Evolutionary conservation across 2,329 filamentous ascomycete species (phyloP), one percentile per base, ranked within the genome.

Genomic region (Penicillium occitanis): DNA sequence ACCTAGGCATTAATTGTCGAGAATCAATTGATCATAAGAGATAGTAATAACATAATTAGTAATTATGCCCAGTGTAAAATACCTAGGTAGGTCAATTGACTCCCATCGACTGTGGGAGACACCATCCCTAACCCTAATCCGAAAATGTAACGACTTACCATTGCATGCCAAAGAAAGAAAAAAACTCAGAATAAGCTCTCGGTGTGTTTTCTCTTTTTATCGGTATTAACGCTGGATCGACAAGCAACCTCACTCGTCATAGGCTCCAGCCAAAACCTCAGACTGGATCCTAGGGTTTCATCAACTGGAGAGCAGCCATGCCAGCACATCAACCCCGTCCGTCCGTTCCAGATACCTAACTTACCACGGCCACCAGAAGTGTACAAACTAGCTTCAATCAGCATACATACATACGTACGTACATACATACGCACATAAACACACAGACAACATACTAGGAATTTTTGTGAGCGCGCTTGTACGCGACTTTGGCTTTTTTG

Each of bases 261-360:
- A 79, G 76, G 81, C 81, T 79, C 76, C 78, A 51, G 37, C 53
- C 37, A 61, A 60, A 28, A 60, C 19, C 13, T 44, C 57, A 46
- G 53, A 65, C 63, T 65, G 63, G 63, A 65, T 65, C 63, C 84
- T 82, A 81, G 79, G 81, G 85, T 84, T 83, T 83, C 87, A 88
- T 85, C 88, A 93, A 60, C 89, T 94, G 91, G 91, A 86, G 86
- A 88, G 85, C 85, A 90, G 85, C 84, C 83, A 89, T 89, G 92
- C 92, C 92, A 96, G 85, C 92, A 90, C 92, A 96, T 93, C 91
- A 78, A 70, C 67, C 50, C 60, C 60, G 55, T 46, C 57, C 57
- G 57, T 28, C 57, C 37, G 40, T 60, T 40, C 37, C 60, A 63
- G 60, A 63, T 63, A 63, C 50, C 3, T 53, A 63, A 35, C 28